Base-by-base conservation (phyloP, 257 asterid species). In the Capsicum chinense region DNA sequence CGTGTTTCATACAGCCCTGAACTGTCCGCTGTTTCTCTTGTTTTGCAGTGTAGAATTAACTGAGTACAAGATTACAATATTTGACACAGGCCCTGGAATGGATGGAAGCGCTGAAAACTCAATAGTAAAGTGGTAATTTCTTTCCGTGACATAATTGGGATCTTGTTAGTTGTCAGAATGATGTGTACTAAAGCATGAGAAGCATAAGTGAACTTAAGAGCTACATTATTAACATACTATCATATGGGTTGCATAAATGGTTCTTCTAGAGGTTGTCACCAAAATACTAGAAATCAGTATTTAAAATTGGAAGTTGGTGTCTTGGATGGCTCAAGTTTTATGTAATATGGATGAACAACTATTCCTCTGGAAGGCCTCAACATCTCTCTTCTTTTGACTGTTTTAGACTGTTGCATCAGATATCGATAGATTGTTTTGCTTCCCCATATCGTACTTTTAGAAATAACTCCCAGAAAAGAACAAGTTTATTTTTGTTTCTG, bases 41-140 rank as follows among this genome's bases (percentile, higher is more conserved):
- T 47, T 87, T 80, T 86, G 83, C 91, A 94, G 98, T 3, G 87
- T 94, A 86, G 83, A 87, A 67, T 57, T 88, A 76, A 58, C 4
- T 7, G 11, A 50, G 54, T 39, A 79, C 33, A 92, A 56, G 73
- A 93, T 94, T 71, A 37, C 89, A 56, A 90, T 93, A 78, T 90
- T 91, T 63, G 95, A 93, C 88, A 81, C 94, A 6, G 97, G 97
- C 62, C 93, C 94, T 10, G 98, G 97, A 85, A 93, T 94, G 97
- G 97, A 94, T 83, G 97, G 95, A 14, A 86, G 91, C 47, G 88
- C 83, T 63, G 95, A 90, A 54, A 90, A 92, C 79, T 87, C 90
- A 2, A 85, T 94, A 71, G 95, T 85, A 7, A 90, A 93, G 70
- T 94, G 98, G 98, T 94, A 88, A 5, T 89, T 83, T 64, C 39